phyloP scores from a whole-genome alignment of 148 eudicot species.

The Amaranthus palmeri region DNA sequence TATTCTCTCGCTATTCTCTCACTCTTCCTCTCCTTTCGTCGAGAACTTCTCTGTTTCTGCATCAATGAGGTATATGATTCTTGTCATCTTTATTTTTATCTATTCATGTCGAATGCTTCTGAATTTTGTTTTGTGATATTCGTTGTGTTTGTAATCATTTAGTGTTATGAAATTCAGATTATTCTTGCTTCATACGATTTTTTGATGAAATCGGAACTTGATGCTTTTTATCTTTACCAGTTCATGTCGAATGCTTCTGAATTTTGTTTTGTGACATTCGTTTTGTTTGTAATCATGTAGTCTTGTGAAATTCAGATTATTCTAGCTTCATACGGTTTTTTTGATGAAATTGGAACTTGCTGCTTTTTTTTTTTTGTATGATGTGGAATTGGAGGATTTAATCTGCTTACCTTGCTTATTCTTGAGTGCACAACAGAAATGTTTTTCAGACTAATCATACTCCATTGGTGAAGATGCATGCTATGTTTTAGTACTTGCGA shows the following conservation, averaged over 20 bases:
- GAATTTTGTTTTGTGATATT: not conserved
- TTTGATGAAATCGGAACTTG: no score
- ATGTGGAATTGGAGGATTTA: no score
- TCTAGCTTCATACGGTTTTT: no score
- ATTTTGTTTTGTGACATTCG: not conserved
- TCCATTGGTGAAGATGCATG: no score
- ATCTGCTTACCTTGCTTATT: no score
- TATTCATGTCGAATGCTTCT: not conserved
- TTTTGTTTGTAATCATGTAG: not conserved
- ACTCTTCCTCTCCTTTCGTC: not conserved
- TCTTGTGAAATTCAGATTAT: not conserved
- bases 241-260: not conserved
- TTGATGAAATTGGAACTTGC: no score
- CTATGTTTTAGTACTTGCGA: no score
- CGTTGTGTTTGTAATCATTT: not conserved
- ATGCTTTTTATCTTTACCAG: not conserved
- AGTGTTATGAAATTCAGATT: not conserved
- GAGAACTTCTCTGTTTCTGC: conserved; percentile 1
- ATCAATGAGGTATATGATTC: conserved; percentile 12
- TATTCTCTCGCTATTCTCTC: not conserved
- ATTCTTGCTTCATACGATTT: not conserved
- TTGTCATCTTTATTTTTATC: not conserved
- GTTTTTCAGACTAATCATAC: no score
- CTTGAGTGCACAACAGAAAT: no score
- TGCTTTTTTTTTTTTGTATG: not conserved